Evolutionary conservation across 805 yeast genomes (phyloP).

Genomic region (Nakazawaea anatomiae): DNA sequence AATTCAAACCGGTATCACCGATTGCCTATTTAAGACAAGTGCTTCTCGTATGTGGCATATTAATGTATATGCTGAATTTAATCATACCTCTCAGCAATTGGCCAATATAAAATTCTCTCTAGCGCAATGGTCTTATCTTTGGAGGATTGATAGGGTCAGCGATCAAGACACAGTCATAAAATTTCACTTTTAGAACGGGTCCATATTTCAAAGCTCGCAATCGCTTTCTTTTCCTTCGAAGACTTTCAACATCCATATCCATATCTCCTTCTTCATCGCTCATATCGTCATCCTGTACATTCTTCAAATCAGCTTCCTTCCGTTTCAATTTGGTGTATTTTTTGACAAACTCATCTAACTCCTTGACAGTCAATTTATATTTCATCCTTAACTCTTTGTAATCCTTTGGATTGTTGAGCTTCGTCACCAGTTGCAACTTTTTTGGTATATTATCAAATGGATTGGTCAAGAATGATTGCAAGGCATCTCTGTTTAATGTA

Average conservation of each 20-base stretch:
- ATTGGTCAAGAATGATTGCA: constrained; percentile 7
- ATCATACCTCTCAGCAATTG: too few species aligned
- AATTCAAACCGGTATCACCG: too few species aligned
- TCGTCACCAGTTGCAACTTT: constrained; percentile 41
- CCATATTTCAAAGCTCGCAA: constrained; percentile 27
- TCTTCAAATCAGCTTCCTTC: constrained; percentile 23
- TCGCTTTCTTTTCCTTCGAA: constrained; percentile 20
- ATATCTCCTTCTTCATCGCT: constrained; percentile 23
- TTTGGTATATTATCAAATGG: constrained; percentile 35
- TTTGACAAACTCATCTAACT: constrained; percentile 30
- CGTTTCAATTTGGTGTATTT: constrained; percentile 34
- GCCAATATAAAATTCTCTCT: not conserved
- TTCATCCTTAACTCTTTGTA: constrained; percentile 45
- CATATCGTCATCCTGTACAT: constrained; percentile 10
- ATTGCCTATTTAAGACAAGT: too few species aligned
- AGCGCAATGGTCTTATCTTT: constrained; percentile 10
- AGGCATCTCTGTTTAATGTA: not conserved
- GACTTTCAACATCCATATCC: constrained; percentile 18
- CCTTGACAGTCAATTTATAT: constrained; percentile 43
- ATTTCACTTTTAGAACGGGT: constrained; percentile 28
- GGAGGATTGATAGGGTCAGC: constrained; percentile 33
- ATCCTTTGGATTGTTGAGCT: constrained; percentile 42
- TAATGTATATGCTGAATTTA: too few species aligned
- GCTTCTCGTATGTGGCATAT: too few species aligned
- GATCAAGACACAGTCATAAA: constrained; percentile 32